Percentiles rank a stretch among this genome's conserved stretches.
Conservation (phyloP, 768 basidiomycete species). For the Hygrophorus pudorinus region DNA sequence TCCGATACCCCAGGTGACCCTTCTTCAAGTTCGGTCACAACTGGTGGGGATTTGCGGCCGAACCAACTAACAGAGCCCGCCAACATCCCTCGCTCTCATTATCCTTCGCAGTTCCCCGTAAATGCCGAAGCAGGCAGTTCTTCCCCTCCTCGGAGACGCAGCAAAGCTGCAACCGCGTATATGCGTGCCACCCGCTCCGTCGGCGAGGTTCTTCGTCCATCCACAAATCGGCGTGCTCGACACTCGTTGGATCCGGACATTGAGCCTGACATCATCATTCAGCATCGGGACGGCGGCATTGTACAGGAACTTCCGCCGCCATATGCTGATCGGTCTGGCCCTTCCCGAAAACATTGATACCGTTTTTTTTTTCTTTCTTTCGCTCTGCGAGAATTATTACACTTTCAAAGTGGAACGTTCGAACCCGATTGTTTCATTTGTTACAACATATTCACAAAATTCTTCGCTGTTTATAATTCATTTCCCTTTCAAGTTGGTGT, state of each 20-base stretch:
- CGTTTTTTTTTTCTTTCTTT: not conserved
- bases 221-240: not conserved
- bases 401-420: no score
- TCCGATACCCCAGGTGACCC: no score
- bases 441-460: not conserved
- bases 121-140: not conserved
- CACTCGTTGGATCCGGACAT: not conserved
- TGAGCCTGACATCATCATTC: conserved; percentile 26
- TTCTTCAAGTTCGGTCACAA: conserved; percentile 1
- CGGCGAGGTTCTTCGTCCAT: conserved; percentile 2
- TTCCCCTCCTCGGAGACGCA: conserved; percentile 8
- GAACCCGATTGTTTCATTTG: no score
- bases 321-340: conserved; percentile 18
- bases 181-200: conserved; percentile 2
- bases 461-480: not conserved
- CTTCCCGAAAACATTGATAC: not conserved
- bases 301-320: conserved; percentile 33
- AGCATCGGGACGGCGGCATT: conserved; percentile 27
- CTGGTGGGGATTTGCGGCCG: not conserved
- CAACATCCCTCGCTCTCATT: conserved; percentile 1
- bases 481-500: not conserved
- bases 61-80: no score
- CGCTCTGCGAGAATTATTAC: not conserved
- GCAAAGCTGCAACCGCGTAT: conserved; percentile 15
- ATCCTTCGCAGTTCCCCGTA: not conserved